Evolutionary conservation across 1,284 basidiomycete species (phyloP), one percentile per base, ranked within the genome.

Genomic region (Moesziomyces aphidis): DNA sequence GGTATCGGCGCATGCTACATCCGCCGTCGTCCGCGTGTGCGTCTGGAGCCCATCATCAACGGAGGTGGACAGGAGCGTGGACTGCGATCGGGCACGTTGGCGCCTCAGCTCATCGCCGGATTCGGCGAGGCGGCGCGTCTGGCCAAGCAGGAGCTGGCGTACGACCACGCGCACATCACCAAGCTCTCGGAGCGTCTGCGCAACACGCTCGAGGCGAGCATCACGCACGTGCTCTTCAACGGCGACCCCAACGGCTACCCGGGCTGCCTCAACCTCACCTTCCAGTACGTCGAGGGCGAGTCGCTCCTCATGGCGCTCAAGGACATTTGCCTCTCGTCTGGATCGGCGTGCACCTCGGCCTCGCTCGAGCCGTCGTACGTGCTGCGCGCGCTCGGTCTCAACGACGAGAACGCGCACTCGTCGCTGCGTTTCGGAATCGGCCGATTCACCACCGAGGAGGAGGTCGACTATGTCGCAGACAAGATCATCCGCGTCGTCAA

Each of bases 361-460:
- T 98, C 96, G 17, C 88, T 99, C 55, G 97, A 99, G 86, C 97
- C 97, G 7, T 97, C 95, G 39, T 99, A 99, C 84, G 97, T 99
- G 13, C 90, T 99, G 28, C 91, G 97, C 65, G 97, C 97, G 2
- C 89, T 99, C 45, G 96, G 92, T 89, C 81, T 73, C 87, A 93
- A 95, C 31, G 97, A 99, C 85, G 97, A 98, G 83, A 97, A 98
- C 92, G 97, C 97, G 0, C 97, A 99, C 85, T 98, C 95, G 13
- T 97, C 94, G 19, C 88, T 99, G 56, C 91, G 97, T 46, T 99
- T 99, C 86, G 97, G 97, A 56, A 93, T 99, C 74, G 97, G 97
- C 42, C 90, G 97, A 31, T 99, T 99, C 87, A 99, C 97, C 7
- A 99, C 97, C 3, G 94, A 97, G 85, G 93, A 91, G 19, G 97